Evolutionary conservation across 192 early-diverging fungal genomes (phyloP).

Genomic region (Coemansia sp.): DNA sequence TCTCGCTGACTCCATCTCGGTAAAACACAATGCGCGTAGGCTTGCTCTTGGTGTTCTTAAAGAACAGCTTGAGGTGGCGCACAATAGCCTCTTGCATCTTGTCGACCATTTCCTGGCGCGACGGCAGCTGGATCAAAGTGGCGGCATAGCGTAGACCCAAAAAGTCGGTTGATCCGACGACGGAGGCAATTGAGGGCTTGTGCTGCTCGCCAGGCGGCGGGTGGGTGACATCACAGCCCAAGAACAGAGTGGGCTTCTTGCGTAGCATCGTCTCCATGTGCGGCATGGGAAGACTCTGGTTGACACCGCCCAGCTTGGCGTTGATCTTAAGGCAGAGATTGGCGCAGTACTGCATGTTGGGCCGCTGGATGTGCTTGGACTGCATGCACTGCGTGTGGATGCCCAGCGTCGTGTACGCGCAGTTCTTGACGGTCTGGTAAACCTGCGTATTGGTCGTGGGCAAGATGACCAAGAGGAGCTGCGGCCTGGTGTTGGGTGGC

Average conservation of each 20-base stretch:
- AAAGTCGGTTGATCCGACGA: slow-evolving; percentile 71
- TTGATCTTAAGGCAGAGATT: slow-evolving; percentile 96
- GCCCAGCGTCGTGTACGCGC: slow-evolving; percentile 86
- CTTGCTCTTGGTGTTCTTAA: slow-evolving; percentile 56
- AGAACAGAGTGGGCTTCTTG: slow-evolving; percentile 78
- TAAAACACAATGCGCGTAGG: slow-evolving; percentile 82
- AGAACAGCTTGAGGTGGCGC: slow-evolving; percentile 66
- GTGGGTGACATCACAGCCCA: slow-evolving; percentile 93
- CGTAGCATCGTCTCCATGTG: slow-evolving; percentile 57
- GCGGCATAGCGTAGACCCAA: slow-evolving; percentile 65
- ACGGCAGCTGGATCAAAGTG: slow-evolving; percentile 64
- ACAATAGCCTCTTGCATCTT: slow-evolving; percentile 64
- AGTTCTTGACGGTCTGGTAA: slow-evolving; percentile 88
- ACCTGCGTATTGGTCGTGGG: slow-evolving; percentile 76
- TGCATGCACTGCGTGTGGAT: slow-evolving; percentile 92
- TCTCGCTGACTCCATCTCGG: slow-evolving; percentile 90
- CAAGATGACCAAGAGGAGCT: slow-evolving; percentile 84
- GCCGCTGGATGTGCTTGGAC: slow-evolving; percentile 68
- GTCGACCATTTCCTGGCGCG: slow-evolving; percentile 70
- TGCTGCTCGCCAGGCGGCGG: slow-evolving; percentile 65
- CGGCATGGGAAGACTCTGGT: slow-evolving; percentile 61
- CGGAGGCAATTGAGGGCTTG: slow-evolving; percentile 74
- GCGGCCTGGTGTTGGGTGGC: slow-evolving; percentile 61
- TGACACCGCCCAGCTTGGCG: slow-evolving; percentile 90
- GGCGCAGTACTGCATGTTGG: slow-evolving; percentile 91